Evolutionary conservation across 768 basidiomycete genomes (phyloP), one percentile per base, ranked within the genome.

Genomic region (Russula brevipes): DNA sequence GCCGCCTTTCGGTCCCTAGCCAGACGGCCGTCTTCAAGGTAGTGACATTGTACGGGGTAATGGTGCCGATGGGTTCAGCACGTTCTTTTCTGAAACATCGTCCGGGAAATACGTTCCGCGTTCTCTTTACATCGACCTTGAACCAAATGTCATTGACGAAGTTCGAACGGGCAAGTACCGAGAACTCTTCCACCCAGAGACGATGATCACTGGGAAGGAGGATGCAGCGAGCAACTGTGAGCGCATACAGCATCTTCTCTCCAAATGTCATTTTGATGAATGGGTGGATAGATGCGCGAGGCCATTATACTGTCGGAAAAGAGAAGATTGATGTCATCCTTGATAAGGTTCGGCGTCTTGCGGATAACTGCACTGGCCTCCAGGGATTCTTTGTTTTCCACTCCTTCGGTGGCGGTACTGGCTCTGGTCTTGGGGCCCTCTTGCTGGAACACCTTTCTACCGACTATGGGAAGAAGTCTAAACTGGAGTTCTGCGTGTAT

Each of bases 341-440:
- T 85, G 97, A 99, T 78, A 96, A 91, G 77, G 81, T 98, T 70
- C 91, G 97, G 75, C 89, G 92, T 70, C 86, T 99, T 67, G 92
- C 96, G 49, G 97, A 99, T 78, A 97, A 97, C 80, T 98, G 96
- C 79, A 87, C 85, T 56, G 97, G 97, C 74, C 88, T 99, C 55
- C 97, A 99, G 78, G 97, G 97, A 70, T 99, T 99, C 86, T 98
- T 98, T 73, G 91, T 98, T 73, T 98, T 98, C 86, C 97, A 98
- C 81, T 98, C 97, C 24, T 98, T 99, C 74, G 97, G 97, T 74
- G 97, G 97, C 74, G 97, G 97, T 76, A 98, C 97, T 74, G 97
- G 97, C 72, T 99, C 97, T 64, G 97, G 97, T 72, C 96, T 99
- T 72, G 97, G 97, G 74, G 95, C 97, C 61, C 88, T 99, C 70